These are phyloP conservation scores for Microascus cirrosus DNA, from an alignment of 2,329 filamentous ascomycete species.

Conservation along the genomic window DNA sequence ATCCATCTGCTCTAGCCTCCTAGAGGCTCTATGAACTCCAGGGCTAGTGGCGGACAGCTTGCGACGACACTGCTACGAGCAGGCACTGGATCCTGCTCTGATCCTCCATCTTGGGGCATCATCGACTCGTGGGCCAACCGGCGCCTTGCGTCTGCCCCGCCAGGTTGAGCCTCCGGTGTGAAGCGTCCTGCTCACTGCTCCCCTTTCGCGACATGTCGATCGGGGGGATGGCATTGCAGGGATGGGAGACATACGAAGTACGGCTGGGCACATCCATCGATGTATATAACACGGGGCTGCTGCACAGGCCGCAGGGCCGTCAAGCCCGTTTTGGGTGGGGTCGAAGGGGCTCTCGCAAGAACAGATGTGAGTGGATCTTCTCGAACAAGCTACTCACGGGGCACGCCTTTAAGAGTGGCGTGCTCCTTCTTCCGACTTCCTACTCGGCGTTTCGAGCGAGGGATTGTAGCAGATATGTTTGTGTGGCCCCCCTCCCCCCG, in stretches of 20 bases:
- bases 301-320: slow-evolving; percentile 2
- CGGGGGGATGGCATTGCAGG: neutral
- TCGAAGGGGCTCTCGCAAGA: neutral
- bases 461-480: neutral
- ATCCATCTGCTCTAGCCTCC: neutral
- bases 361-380: neutral
- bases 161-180: neutral
- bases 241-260: neutral
- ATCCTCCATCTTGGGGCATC: neutral
- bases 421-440: neutral
- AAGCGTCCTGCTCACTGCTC: neutral
- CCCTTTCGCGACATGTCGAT: neutral
- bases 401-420: neutral
- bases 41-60: neutral
- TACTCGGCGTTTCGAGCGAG: neutral
- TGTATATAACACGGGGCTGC: neutral
- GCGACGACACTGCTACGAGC: neutral
- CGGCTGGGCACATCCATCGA: neutral
- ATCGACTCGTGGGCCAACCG: neutral
- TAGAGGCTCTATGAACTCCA: neutral
- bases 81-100: neutral
- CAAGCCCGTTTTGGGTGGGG: neutral
- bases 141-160: neutral
- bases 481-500: no score
- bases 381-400: neutral